These are phyloP conservation scores for Metschnikowia bowlesiae DNA, from an alignment of 805 yeast species.

Conservation along the genomic window DNA sequence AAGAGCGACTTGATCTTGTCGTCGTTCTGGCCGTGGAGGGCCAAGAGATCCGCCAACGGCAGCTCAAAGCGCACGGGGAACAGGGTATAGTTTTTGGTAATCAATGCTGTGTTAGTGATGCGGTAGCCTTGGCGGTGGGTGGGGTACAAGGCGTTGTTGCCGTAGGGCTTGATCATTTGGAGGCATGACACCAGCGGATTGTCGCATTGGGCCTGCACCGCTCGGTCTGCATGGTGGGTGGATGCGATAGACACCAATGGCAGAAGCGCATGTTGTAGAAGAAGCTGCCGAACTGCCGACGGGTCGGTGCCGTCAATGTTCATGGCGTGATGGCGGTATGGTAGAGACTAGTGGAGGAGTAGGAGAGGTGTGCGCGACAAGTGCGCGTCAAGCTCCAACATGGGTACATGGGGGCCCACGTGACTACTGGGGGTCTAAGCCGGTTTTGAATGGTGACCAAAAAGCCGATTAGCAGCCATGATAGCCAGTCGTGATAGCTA, in stretches of 20 bases:
- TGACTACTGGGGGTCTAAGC: no score
- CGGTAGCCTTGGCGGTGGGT: conserved; percentile 40
- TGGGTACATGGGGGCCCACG: no score
- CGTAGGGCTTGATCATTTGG: conserved; percentile 51
- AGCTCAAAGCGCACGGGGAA: conserved; percentile 54
- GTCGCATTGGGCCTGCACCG: conserved; percentile 39
- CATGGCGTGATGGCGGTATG: conserved; percentile 1
- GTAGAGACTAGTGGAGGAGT: neutral
- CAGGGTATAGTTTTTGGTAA: conserved; percentile 46
- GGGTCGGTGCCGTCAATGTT: conserved; percentile 32
- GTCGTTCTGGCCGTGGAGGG: conserved; percentile 23
- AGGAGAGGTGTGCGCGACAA: neutral
- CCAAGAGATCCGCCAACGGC: conserved; percentile 34
- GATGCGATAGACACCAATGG: conserved; percentile 51
- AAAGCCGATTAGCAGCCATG: no score
- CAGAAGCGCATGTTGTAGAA: conserved; percentile 44
- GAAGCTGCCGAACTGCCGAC: conserved; percentile 35
- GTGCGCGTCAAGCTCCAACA: no score
- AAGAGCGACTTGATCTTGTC: conserved; percentile 24
- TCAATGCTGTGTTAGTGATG: conserved; percentile 48
- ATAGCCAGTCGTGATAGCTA: no score
- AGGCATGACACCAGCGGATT: conserved; percentile 37
- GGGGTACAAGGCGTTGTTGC: conserved; percentile 46
- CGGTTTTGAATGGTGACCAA: no score
- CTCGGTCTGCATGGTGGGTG: conserved; percentile 42